Evolutionary conservation across 441 rosid genomes (phyloP).

Genomic region (Populus hybrid): DNA sequence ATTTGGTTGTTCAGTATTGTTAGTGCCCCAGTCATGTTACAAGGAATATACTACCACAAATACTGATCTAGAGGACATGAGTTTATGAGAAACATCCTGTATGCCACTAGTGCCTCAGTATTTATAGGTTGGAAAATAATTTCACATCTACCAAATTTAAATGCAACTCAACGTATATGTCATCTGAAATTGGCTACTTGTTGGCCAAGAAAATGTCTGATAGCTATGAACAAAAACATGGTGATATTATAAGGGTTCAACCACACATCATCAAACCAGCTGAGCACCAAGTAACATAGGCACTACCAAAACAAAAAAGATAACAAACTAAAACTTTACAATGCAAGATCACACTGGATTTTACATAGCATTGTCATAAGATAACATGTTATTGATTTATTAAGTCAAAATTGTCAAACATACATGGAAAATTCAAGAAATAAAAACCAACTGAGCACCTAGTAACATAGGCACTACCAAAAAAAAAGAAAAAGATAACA

Average conservation of each 20-base stretch:
- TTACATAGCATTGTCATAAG: neutral
- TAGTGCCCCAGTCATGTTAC: neutral
- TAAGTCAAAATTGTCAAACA: neutral
- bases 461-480: neutral
- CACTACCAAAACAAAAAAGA: neutral
- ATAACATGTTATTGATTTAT: neutral
- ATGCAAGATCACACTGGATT: neutral
- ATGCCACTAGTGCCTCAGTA: neutral
- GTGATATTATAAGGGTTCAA: neutral
- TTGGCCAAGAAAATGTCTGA: neutral
- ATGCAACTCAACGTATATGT: neutral
- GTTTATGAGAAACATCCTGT: neutral
- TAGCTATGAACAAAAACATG: neutral
- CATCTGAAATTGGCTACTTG: neutral
- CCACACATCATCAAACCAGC: neutral
- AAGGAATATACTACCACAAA: neutral
- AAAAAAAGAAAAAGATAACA: neutral
- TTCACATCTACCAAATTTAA: neutral
- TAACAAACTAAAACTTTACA: neutral
- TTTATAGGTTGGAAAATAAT: neutral
- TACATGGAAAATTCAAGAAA: conserved; percentile 9
- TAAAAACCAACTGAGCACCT: neutral
- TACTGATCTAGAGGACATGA: neutral
- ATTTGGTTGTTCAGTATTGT: neutral
- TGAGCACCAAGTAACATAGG: neutral